Base-by-base conservation (phyloP, 306 rosid genomes). In the Fagus crenata region DNA sequence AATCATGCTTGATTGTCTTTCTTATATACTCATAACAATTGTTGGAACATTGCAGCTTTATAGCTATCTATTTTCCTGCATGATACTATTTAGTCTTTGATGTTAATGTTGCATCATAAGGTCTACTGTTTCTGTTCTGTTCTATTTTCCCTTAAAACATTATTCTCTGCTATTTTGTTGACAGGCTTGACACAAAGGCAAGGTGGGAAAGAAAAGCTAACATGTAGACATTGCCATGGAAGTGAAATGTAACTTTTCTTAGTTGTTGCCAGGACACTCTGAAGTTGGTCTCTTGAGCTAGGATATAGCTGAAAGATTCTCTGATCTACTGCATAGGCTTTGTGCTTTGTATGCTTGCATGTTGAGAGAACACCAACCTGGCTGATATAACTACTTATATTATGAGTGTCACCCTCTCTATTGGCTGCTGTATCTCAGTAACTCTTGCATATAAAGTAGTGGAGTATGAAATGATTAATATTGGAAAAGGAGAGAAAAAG, bases 141-240 rank as follows among this genome's bases (percentile, higher is more conserved):
- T 46, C 11, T 2, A 11, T 6, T 43, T 43, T 8, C 13, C 13
- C 49, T 33, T 40, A 71, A 56, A 4, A 49, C 58, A 15, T 67
- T 46, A 15, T 46, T 28, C 17, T 39, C 4, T 74, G 74, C 75
- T 65, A 32, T 75, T 67, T 65, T 73, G 71, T 77, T 78, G 71
- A 84, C 43, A 90, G 96, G 89, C 95, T 92, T 40, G 97, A 89
- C 78, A 84, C 93, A 40, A 92, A 87, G 88, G 92, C 89, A 73
- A 88, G 97, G 80, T 92, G 97, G 95, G 93, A 89, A 85, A 88
- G 97, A 83, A 92, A 92, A 82, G 89, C 97, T 67, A 92, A 92
- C 91, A 89, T 92, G 94, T 88, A 89, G 83, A 85, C 64, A 49
- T 85, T 67, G 72, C 51, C 51, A 5, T 61, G 75, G 42, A 43